Conservation (phyloP, 1,284 basidiomycete genomes). For the Singerocomus inundabilis region DNA sequence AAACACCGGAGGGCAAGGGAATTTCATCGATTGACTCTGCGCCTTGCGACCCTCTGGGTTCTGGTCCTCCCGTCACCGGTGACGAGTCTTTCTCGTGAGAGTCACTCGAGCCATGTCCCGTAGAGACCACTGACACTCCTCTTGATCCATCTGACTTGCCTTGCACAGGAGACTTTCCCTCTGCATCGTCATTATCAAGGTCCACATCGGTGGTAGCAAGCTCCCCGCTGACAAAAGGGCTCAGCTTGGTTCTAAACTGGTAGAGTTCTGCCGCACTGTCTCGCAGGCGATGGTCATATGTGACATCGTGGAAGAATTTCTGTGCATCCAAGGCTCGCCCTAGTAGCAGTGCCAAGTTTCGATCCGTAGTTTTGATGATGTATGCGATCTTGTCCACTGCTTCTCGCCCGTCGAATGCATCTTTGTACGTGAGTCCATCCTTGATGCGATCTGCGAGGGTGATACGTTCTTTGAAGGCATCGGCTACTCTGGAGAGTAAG, state of each 20-base stretch:
- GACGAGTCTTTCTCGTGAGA: conserved; percentile 42
- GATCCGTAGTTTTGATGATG: conserved; percentile 97
- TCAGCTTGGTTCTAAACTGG: conserved; percentile 81
- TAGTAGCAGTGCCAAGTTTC: conserved; percentile 91
- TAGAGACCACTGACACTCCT: conserved; percentile 35
- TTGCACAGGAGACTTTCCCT: conserved; percentile 35
- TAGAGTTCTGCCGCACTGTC: conserved; percentile 91
- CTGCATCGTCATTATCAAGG: conserved; percentile 30
- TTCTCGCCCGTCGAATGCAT: conserved; percentile 94
- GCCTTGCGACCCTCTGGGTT: conserved; percentile 41
- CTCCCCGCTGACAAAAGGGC: conserved; percentile 79
- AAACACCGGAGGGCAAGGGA: conserved; percentile 92
- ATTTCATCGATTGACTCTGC: conserved; percentile 56
- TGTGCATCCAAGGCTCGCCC: conserved; percentile 96
- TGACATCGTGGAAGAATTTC: conserved; percentile 99
- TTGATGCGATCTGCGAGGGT: conserved; percentile 79
- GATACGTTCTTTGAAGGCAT: conserved; percentile 87
- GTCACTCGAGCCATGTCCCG: conserved; percentile 42
- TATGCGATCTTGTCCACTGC: conserved; percentile 96
- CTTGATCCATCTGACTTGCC: conserved; percentile 15
- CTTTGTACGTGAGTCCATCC: conserved; percentile 94
- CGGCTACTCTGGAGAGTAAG: conserved; percentile 90
- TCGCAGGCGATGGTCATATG: conserved; percentile 94
- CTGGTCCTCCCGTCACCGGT: conserved; percentile 36
- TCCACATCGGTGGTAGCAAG: conserved; percentile 37